Evolutionary conservation across 2,329 filamentous ascomycete species (phyloP), one percentile per base, ranked within the genome.

Genomic region (Botrytis fragariae): DNA sequence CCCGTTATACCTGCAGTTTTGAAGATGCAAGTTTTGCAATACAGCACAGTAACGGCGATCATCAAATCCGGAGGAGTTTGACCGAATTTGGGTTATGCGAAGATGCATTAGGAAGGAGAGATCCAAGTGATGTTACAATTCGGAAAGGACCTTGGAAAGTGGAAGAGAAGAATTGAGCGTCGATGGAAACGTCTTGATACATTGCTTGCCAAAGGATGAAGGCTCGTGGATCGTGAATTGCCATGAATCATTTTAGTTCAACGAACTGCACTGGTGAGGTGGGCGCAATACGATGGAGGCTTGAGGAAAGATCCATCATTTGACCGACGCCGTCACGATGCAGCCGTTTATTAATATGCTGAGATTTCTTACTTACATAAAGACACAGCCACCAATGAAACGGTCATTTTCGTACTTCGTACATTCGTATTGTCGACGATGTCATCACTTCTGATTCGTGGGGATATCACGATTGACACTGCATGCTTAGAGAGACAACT

Each of bases 21-120:
- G 44, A 65, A 48, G 42, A 65, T 51, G 44, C 44, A 65, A 51
- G 44, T 51, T 51, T 65, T 35, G 48, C 37, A 32, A 65, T 51
- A 51, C 63, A 63, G 29, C 32, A 51, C 32, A 48, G 22, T 14
- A 22, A 65, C 44, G 35, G 44, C 25, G 44, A 67, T 67, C 3
- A 22, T 32, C 63, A 67, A 51, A 67, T 51, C n/a, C 32, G 63
- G 63, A 51, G 44, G 32, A 37, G 29, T 51, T 67, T 67, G 44
- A 51, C 44, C 63, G 63, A n/a, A 67, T 67, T 51, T 12, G 44
- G 63, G 8, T 51, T 51, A 4, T 37, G 9, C 14, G 32, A 67
- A 37, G 63, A 67, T 67, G 63, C 44, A 51, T 51, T 67, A 67
- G 63, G 63, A 67, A 67, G 63, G 44, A 67, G 44, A 67, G 32